phyloP scores from a whole-genome alignment of 805 yeast genomes.

The Sporopachydermia quercuum region DNA sequence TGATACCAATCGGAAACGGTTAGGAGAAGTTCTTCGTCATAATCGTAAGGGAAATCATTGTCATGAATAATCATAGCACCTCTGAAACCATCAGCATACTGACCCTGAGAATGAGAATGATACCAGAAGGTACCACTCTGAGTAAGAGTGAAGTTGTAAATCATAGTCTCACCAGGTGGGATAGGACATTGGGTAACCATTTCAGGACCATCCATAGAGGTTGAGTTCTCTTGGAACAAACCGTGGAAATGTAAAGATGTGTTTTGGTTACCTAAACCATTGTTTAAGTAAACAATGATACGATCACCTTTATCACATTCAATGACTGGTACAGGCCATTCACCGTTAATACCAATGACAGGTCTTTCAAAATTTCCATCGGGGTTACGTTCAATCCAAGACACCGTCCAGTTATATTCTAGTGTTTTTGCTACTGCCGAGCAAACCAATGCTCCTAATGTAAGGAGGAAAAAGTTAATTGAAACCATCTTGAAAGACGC shows the following conservation, averaged over 20 bases:
- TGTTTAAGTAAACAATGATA: conserved; percentile 54
- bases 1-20: conserved; percentile 86
- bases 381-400: conserved; percentile 31
- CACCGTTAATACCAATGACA: conserved; percentile 51
- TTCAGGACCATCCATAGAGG: conserved; percentile 85
- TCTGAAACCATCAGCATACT: conserved; percentile 89
- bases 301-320: conserved; percentile 70
- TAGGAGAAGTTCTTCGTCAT: conserved; percentile 64
- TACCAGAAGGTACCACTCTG: conserved; percentile 95
- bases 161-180: conserved; percentile 56
- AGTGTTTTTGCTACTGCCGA: conserved; percentile 12
- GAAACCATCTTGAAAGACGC: no score
- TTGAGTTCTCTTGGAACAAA: conserved; percentile 61
- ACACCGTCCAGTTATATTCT: conserved; percentile 22
- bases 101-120: conserved; percentile 85
- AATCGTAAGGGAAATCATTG: conserved; percentile 49
- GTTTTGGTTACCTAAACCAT: conserved; percentile 53
- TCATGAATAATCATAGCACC: conserved; percentile 57
- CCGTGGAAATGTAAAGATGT: conserved; percentile 93
- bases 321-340: conserved; percentile 79
- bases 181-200: conserved; percentile 84
- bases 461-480: no score
- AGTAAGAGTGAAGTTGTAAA: conserved; percentile 80
- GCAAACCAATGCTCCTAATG: neutral
- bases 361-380: conserved; percentile 37